phyloP scores from a whole-genome alignment of 495 filamentous ascomycete species.

The Aspergillus campestris region DNA sequence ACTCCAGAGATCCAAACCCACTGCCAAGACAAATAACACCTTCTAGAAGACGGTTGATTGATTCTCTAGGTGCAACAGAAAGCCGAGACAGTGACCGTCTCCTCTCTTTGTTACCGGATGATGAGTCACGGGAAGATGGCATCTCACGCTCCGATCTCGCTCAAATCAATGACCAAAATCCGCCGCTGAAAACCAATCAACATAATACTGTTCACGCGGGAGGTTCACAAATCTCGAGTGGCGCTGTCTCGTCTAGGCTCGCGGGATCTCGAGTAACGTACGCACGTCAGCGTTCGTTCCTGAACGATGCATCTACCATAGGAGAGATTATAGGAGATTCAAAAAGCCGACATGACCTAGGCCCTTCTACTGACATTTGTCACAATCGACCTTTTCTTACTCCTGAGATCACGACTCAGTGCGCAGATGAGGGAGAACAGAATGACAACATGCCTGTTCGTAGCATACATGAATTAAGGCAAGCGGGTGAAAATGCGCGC shows the following conservation, averaged over 20 bases:
- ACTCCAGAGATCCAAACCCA: no score
- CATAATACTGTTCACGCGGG: neutral
- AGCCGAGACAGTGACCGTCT: neutral
- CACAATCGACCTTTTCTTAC: neutral
- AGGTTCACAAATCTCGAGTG: slow-evolving; percentile 8
- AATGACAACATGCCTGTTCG: slow-evolving; percentile 53
- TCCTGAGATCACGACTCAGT: slow-evolving; percentile 4
- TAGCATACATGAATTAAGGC: slow-evolving; percentile 83
- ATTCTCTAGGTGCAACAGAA: slow-evolving; percentile 20
- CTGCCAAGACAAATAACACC: slow-evolving; percentile 6
- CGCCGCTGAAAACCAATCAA: slow-evolving; percentile 1
- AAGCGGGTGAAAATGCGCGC: slow-evolving; percentile 75
- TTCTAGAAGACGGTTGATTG: slow-evolving; percentile 28
- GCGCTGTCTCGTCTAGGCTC: slow-evolving; percentile 14
- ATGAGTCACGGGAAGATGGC: neutral
- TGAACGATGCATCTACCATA: slow-evolving; percentile 35
- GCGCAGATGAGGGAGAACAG: slow-evolving; percentile 41
- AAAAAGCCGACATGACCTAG: neutral
- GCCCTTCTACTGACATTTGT: no score
- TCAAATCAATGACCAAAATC: neutral
- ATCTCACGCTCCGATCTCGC: neutral
- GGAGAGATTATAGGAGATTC: neutral
- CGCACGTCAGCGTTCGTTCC: slow-evolving; percentile 52
- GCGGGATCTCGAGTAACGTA: slow-evolving; percentile 48
- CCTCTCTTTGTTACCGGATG: neutral